Evolutionary conservation across 179 eudicot genomes (phyloP).

Genomic region (Amaranthus tricolor): DNA sequence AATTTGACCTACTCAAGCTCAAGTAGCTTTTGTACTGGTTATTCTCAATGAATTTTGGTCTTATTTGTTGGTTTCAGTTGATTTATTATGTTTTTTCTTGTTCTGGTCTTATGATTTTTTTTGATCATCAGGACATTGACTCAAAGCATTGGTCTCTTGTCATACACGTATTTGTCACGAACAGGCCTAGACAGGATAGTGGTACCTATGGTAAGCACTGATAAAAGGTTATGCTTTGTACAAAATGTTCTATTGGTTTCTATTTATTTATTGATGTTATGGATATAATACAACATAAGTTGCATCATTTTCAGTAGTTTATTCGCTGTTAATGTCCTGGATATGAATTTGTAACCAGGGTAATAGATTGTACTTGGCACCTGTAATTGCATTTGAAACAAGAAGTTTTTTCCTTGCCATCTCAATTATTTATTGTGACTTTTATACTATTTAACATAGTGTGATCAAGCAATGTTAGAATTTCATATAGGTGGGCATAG

Average conservation of each 20-base stretch:
- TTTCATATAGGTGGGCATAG: not conserved
- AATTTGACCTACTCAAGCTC: too few relatives aligned
- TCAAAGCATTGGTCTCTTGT: slow-evolving; percentile 86
- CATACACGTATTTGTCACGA: slow-evolving; percentile 73
- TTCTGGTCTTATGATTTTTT: slow-evolving; percentile 7
- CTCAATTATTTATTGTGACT: not conserved
- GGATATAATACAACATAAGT: not conserved
- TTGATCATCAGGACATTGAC: slow-evolving; percentile 56
- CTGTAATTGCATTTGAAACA: not conserved
- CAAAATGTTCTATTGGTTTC: not conserved
- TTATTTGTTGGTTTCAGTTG: not conserved
- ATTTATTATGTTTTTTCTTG: not conserved
- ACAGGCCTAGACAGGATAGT: slow-evolving; percentile 78
- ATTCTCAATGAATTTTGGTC: not conserved
- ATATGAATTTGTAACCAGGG: too few relatives aligned
- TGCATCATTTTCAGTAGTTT: not conserved
- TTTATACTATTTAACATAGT: not conserved
- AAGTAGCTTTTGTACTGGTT: too few relatives aligned
- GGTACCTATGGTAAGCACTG: slow-evolving; percentile 85
- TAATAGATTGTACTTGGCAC: not conserved
- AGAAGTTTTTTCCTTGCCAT: not conserved
- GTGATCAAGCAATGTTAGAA: not conserved
- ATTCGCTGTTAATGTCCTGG: not conserved
- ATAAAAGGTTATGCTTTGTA: slow-evolving; percentile 15
- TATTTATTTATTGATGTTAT: not conserved